Evolutionary conservation across 208 protist species (phyloP).

Genomic region (Crithidia acanthocephali): DNA sequence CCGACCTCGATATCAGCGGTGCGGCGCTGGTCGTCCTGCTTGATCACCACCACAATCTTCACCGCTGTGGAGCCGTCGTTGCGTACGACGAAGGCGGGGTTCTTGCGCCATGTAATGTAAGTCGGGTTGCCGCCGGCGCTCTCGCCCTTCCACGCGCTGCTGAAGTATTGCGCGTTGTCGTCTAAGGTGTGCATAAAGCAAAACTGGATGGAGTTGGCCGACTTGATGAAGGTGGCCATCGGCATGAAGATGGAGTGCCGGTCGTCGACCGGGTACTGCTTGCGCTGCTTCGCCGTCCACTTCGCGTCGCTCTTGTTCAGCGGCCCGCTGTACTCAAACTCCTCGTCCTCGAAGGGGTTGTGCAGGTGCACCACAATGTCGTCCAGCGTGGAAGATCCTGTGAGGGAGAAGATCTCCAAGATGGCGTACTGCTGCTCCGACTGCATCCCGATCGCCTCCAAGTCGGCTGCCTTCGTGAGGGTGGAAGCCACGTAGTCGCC

Average conservation of each 20-base stretch:
- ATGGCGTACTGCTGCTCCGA: conserved; percentile 68
- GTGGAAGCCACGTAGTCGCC: conserved; percentile 67
- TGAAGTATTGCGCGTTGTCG: conserved; percentile 54
- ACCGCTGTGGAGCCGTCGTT: conserved; percentile 53
- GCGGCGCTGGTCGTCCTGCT: conserved; percentile 80
- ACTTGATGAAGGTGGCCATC: conserved; percentile 47
- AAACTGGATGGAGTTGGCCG: conserved; percentile 54
- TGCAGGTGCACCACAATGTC: conserved; percentile 77
- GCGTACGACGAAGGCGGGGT: conserved; percentile 67
- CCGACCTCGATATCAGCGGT: conserved; percentile 39
- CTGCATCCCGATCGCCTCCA: conserved; percentile 49
- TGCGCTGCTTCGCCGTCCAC: conserved; percentile 51
- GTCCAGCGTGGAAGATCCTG: conserved; percentile 32
- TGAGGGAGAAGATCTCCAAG: conserved; percentile 51
- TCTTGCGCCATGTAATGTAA: conserved; percentile 67
- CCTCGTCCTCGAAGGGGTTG: conserved; percentile 70
- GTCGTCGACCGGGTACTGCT: conserved; percentile 43
- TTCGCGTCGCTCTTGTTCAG: conserved; percentile 61
- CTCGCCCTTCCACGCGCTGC: conserved; percentile 70
- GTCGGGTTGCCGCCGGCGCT: conserved; percentile 69
- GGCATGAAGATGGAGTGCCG: conserved; percentile 70
- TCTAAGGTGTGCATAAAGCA: conserved; percentile 40
- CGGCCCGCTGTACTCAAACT: conserved; percentile 57
- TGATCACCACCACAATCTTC: conserved; percentile 74
- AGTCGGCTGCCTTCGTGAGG: conserved; percentile 31